Conservation (phyloP, 352 stramenopile genomes). For the Elongisporangium senticosum region DNA sequence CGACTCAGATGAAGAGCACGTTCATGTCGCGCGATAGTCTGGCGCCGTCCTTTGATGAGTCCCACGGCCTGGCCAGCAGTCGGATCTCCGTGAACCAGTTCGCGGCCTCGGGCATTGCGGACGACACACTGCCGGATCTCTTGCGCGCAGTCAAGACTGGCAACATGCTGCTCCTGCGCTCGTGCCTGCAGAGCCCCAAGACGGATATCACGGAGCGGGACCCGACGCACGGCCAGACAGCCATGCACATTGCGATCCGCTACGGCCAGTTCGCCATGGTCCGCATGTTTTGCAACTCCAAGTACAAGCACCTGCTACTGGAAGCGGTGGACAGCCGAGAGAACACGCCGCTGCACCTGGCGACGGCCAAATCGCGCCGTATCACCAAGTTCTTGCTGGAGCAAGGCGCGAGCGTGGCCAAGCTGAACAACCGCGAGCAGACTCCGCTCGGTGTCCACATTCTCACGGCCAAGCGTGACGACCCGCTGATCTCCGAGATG, state of each 20-base stretch:
- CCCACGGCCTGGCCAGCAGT: slow-evolving; percentile 21
- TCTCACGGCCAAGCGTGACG: slow-evolving; percentile 67
- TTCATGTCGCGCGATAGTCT: slow-evolving; percentile 56
- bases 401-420: slow-evolving; percentile 50
- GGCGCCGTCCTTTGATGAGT: slow-evolving; percentile 14
- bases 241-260: slow-evolving; percentile 74
- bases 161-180: slow-evolving; percentile 54
- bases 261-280: slow-evolving; percentile 73
- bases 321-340: slow-evolving; percentile 63
- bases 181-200: slow-evolving; percentile 44
- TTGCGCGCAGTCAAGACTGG: slow-evolving; percentile 59
- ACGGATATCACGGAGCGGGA: slow-evolving; percentile 65
- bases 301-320: slow-evolving; percentile 46
- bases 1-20: slow-evolving; percentile 32
- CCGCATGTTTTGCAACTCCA: slow-evolving; percentile 65
- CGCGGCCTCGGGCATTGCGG: slow-evolving; percentile 33
- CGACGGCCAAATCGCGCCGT: slow-evolving; percentile 71
- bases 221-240: slow-evolving; percentile 65
- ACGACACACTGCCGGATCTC: slow-evolving; percentile 54
- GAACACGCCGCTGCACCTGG: slow-evolving; percentile 78
- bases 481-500: slow-evolving; percentile 77
- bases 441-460: slow-evolving; percentile 74
- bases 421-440: slow-evolving; percentile 67
- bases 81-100: slow-evolving; percentile 41
- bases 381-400: slow-evolving; percentile 83